phyloP scores from a whole-genome alignment of 176 grass and related monocot genomes.

The Zoysia japonica region DNA sequence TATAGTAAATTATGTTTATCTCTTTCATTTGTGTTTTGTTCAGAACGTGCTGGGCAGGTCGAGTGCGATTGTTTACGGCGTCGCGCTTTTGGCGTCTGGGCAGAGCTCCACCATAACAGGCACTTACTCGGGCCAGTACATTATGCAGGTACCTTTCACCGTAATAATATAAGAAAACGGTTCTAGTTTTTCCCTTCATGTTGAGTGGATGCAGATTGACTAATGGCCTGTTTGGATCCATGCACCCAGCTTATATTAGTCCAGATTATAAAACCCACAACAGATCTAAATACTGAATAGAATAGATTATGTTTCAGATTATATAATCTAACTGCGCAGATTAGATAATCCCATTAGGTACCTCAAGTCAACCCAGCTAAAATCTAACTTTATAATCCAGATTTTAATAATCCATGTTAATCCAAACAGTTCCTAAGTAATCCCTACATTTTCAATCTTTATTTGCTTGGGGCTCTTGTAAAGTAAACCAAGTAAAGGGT shows the following conservation, averaged over 20 bases:
- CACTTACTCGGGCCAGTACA: slow-evolving; percentile 88
- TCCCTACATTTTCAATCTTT: too few relatives aligned
- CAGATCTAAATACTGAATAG: too few relatives aligned
- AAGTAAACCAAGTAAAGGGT: neutral
- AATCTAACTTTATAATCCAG: too few relatives aligned
- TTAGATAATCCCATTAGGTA: too few relatives aligned
- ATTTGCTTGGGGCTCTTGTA: neutral
- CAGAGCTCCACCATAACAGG: slow-evolving; percentile 96
- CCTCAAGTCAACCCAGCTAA: too few relatives aligned
- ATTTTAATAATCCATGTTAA: too few relatives aligned
- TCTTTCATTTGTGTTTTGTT: neutral
- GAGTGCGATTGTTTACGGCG: slow-evolving; percentile 72
- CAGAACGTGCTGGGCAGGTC: slow-evolving; percentile 91
- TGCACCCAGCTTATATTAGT: too few relatives aligned
- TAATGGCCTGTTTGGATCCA: too few relatives aligned
- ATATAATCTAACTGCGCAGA: too few relatives aligned
- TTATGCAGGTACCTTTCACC: slow-evolving; percentile 73
- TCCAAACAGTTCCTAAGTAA: too few relatives aligned
- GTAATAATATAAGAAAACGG: neutral
- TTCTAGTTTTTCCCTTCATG: neutral
- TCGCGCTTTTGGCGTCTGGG: slow-evolving; percentile 85
- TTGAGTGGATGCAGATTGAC: neutral
- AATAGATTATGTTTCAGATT: too few relatives aligned
- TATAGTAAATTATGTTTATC: neutral
- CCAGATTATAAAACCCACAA: too few relatives aligned